These are phyloP conservation scores for Neurospora tetraspora DNA, from an alignment of 495 filamentous ascomycete genomes.

Conservation along the genomic window DNA sequence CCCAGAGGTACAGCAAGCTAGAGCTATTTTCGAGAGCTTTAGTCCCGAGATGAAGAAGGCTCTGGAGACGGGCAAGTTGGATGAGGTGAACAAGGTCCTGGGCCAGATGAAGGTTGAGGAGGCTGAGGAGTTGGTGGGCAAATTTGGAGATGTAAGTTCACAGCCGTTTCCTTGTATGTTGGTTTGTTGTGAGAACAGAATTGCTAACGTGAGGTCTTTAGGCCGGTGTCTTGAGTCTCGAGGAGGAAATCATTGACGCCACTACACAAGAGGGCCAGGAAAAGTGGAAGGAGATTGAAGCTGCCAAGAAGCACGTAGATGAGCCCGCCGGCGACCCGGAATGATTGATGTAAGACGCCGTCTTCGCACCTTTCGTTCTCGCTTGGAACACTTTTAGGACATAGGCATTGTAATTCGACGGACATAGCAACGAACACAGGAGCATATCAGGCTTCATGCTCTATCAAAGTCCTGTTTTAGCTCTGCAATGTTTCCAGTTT, in stretches of 20 bases:
- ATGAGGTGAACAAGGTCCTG: constrained; percentile 89
- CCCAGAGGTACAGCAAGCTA: constrained; percentile 50
- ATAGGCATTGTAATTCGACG: neutral
- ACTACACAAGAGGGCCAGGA: constrained; percentile 85
- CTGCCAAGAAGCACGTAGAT: constrained; percentile 25
- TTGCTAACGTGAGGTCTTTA: constrained; percentile 15
- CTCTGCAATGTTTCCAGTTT: neutral
- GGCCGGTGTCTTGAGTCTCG: constrained; percentile 84
- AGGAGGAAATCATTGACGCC: constrained; percentile 87
- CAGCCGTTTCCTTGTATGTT: neutral
- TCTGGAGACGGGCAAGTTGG: constrained; percentile 72
- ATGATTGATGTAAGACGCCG: constrained; percentile 5
- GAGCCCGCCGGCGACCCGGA: constrained; percentile 23
- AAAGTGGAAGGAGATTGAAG: constrained; percentile 69
- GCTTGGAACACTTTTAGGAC: neutral
- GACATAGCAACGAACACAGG: neutral
- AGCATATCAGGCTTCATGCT: neutral
- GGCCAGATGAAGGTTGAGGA: constrained; percentile 89
- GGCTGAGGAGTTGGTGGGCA: constrained; percentile 80
- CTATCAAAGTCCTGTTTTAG: neutral
- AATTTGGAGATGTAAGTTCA: constrained; percentile 58
- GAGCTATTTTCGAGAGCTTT: constrained; percentile 76
- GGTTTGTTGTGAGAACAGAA: neutral
- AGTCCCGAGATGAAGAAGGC: constrained; percentile 69
- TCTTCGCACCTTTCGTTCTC: neutral